Base-by-base conservation (phyloP, 768 basidiomycete genomes). In the Phanerochaete sordida region DNA sequence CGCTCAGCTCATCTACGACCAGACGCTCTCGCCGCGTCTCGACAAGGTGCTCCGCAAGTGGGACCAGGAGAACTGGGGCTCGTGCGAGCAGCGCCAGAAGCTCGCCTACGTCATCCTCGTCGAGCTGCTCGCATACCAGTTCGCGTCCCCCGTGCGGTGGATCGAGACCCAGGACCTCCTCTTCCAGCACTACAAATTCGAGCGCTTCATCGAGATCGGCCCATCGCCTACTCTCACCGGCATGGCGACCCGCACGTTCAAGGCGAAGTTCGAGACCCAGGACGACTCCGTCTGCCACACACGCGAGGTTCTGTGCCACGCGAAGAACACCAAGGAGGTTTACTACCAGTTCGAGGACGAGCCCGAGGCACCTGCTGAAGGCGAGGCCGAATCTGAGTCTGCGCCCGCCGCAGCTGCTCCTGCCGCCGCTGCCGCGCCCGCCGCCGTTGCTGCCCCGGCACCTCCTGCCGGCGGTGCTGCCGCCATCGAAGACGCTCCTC, bases 291-390 rank as follows among this genome's bases (percentile, higher is more conserved):
- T 88, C 62, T 86, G 87, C 67, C 88, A 82, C 64, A 84, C 81
- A 21, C 87, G 97, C 60, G 78, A 79, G 16, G 93, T 99, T 66
- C 84, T 91, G 59, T 98, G 96, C 73, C 91, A 94, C 66, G 87
- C 96, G 37, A 99, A 98, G 84, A 87, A 99, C 72, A 82, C 81
- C 65, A 96, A 96, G 75, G 97, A 98, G 72, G 94, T 98, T 39
- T 98, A 98, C 75, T 99, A 98, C 73, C 89, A 93, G 69, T 95
- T 93, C 74, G 96, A 98, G 72, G 96, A 98, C 64, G 94, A 91
- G 66, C 26, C 78, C 69, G 80, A 83, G 50, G 78, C 74, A 13
- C 72, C 77, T 3, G 73, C 69, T 19, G 76, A 74, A n/a, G 74
- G 79, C 12, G 74, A 77, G 21, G 45, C 76, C 24, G 58, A 61